Conservation (phyloP, 768 basidiomycete species). For the Mrakia frigida region DNA sequence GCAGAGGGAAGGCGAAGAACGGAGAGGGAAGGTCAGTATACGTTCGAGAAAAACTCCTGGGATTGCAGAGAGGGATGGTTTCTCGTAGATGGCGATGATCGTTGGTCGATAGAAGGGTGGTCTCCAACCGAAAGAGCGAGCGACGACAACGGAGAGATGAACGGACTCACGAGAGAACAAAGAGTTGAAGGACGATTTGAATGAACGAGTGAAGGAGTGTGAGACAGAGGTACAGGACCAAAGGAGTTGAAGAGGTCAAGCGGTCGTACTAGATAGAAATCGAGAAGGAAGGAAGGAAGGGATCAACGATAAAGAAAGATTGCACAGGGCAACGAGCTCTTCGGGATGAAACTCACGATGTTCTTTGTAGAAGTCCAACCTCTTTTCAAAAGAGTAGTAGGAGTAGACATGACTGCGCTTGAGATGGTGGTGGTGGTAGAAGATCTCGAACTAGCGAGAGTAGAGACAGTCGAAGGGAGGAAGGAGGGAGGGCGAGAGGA, state of each 20-base stretch:
- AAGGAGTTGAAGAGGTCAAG: slow-evolving; percentile 8
- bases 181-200: slow-evolving; percentile 12
- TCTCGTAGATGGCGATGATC: neutral
- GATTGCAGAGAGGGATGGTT: neutral
- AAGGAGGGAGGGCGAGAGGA: neutral
- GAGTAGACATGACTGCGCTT: neutral
- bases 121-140: no score
- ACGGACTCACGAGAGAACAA: neutral
- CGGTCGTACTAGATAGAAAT: neutral
- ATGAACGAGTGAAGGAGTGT: slow-evolving; percentile 13
- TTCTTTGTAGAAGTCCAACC: slow-evolving; percentile 6
- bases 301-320: neutral
- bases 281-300: neutral
- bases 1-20: neutral
- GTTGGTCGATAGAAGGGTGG: no score
- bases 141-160: neutral
- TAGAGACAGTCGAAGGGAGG: no score
- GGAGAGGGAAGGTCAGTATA: neutral
- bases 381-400: neutral
- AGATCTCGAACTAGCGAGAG: neutral
- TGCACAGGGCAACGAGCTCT: neutral
- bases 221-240: slow-evolving; percentile 14
- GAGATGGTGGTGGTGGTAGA: no score
- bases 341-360: neutral
- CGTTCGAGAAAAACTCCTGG: neutral